Base-by-base conservation (phyloP, 306 rosid genomes). In the Prunus mume region DNA sequence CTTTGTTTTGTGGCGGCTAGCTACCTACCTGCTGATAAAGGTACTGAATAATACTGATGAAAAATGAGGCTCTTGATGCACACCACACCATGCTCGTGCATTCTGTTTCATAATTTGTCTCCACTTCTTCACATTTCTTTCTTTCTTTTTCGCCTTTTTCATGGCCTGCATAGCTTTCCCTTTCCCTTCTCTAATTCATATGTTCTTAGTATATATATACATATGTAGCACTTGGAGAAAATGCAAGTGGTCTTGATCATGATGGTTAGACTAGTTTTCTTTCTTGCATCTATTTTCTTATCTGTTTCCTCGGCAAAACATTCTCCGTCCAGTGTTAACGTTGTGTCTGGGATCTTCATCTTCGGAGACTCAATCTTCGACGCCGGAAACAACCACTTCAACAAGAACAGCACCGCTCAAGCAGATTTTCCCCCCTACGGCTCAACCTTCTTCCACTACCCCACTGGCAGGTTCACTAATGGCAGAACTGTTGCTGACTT, bases 391-490 rank as follows among this genome's bases (percentile, higher is more conserved):
- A 83, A 81, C 65, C 79, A 46, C 62, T 84, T 84, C 86, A 73
- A 17, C 45, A 64, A 74, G 61, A 84, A 83, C 32, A 64, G 81
- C 76, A 56, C 73, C 9, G 76, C 76, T 57, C 86, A 82, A 38
- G 86, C 83, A 1, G 78, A 82, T 79, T 87, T 82, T 69, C 81
- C 83, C 4, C 86, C 83, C 11, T 85, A 85, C 51, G 83, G 86
- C 11, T 82, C 89, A 19, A 69, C 69, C 34, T 82, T 76, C 80
- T 81, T 76, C 54, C 85, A 73, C 64, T 67, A 49, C 62, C 83
- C 88, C 27, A 84, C 90, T 1, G 86, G 86, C 12, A 76, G 83
- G 75, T 79, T 84, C 77, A 81, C 86, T 7, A 82, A 87, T 70
- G 90, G 77, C 80, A 84, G 83, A 72, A 84, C 81, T 6, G 81